phyloP scores from a whole-genome alignment of 164 flowering plant species.

The Stephania yunnanensis region DNA sequence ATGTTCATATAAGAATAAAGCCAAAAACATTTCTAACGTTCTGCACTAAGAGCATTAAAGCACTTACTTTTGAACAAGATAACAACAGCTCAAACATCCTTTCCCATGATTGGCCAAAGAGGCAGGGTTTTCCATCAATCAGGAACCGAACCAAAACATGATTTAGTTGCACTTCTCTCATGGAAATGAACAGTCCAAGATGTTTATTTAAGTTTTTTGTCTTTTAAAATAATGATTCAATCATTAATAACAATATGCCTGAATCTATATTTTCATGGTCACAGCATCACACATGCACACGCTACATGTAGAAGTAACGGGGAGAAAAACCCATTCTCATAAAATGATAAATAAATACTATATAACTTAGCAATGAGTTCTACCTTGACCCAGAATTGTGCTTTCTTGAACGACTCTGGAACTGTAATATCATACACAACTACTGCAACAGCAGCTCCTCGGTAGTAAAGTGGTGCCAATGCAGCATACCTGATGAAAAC shows the following conservation, averaged over 20 bases:
- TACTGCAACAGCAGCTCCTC: slow-evolving; percentile 97
- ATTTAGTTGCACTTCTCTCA: not conserved
- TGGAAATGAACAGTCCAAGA: not conserved
- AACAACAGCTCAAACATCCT: not conserved
- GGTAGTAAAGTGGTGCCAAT: slow-evolving; percentile 91
- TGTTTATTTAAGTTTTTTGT: no score
- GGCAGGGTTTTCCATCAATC: not conserved
- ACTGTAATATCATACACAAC: slow-evolving; percentile 93
- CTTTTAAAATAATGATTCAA: not conserved
- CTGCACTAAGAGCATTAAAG: not conserved
- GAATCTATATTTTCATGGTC: not conserved
- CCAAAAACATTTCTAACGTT: not conserved
- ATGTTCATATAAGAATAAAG: not conserved
- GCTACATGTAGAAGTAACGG: not conserved
- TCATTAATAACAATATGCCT: not conserved
- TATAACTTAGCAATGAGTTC: not conserved
- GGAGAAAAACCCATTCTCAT: not conserved
- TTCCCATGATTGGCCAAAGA: not conserved
- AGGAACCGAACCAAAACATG: not conserved
- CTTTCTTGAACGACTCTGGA: slow-evolving; percentile 80
- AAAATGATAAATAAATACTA: not conserved
- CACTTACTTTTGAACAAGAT: not conserved
- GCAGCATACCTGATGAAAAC: slow-evolving; percentile 76
- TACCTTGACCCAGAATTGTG: slow-evolving; percentile 99
- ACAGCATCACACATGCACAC: not conserved